These are phyloP conservation scores for Pelargonium nanum DNA, from an alignment of 345 rosid species.

Conservation along the genomic window DNA sequence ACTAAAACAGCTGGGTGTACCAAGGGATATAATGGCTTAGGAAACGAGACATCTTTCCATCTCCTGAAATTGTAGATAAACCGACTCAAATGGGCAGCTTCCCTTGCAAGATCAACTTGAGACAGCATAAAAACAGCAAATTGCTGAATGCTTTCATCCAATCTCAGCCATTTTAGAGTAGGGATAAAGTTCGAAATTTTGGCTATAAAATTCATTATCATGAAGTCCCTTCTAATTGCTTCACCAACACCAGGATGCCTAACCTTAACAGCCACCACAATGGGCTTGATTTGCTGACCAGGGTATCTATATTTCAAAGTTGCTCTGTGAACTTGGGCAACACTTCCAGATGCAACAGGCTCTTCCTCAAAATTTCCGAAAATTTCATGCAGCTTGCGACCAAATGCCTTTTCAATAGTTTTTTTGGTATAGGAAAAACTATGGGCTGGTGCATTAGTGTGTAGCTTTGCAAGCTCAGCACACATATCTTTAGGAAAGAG, in stretches of 20 bases:
- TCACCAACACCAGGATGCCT: conserved; percentile 46
- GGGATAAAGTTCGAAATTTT: conserved; percentile 27
- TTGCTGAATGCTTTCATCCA: conserved; percentile 39
- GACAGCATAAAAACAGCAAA: conserved; percentile 46
- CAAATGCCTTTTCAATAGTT: conserved; percentile 21
- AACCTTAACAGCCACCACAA: conserved; percentile 37
- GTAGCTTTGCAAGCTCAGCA: conserved; percentile 16
- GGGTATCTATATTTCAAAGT: conserved; percentile 16
- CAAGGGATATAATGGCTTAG: conserved; percentile 37
- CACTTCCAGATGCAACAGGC: conserved; percentile 25
- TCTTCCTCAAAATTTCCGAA: conserved; percentile 18
- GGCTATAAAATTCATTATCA: conserved; percentile 27
- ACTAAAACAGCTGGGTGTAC: conserved; percentile 44
- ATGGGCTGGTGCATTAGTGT: conserved; percentile 22
- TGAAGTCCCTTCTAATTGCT: conserved; percentile 35
- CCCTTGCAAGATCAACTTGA: conserved; percentile 44
- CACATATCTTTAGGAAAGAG: conserved; percentile 22
- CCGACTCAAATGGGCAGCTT: conserved; percentile 42
- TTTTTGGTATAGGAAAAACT: conserved; percentile 14
- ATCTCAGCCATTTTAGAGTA: conserved; percentile 36
- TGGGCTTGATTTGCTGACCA: conserved; percentile 17
- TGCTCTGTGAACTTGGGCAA: conserved; percentile 26
- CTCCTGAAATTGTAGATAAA: conserved; percentile 39
- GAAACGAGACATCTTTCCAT: conserved; percentile 42
- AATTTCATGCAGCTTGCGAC: conserved; percentile 19